Conservation (phyloP, 78 protist species). For the Protostelium mycophagum region DNA sequence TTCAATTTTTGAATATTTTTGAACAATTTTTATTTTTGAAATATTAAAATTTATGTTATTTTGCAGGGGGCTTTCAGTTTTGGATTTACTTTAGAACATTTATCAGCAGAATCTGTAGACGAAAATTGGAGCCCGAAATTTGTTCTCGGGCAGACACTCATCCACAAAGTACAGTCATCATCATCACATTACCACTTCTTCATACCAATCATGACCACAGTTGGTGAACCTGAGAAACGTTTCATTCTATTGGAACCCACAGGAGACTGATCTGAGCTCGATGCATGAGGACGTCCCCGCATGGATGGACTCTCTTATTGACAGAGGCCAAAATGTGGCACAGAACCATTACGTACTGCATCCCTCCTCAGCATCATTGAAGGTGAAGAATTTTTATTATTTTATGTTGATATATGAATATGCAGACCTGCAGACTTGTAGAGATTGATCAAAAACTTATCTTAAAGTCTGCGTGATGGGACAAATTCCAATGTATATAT, state of each 20-base stretch:
- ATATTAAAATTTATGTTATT: no score
- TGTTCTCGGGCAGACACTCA: conserved; percentile 26
- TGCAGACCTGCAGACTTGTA: no score
- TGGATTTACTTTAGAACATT: conserved; percentile 53
- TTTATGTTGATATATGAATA: no score
- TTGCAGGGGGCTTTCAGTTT: conserved; percentile 29
- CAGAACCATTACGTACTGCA: neutral
- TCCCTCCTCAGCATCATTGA: neutral
- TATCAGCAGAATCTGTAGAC: conserved; percentile 42
- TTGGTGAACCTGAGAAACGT: neutral
- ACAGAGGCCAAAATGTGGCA: neutral
- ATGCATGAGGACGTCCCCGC: neutral
- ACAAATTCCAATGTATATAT: no score
- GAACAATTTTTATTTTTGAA: no score
- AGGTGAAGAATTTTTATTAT: no score
- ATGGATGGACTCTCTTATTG: neutral
- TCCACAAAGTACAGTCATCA: conserved; percentile 20
- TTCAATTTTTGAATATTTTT: no score
- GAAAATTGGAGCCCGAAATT: conserved; percentile 51
- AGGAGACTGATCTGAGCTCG: neutral
- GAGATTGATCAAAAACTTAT: no score
- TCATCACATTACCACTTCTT: neutral
- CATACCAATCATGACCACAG: neutral
- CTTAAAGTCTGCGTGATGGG: no score
- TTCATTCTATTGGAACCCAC: neutral